A percentile compares a stretch with the other conserved stretches of the same genome.
phyloP scores from a whole-genome alignment of 2,329 filamentous ascomycete genomes.

The Epicoccum nigrum region DNA sequence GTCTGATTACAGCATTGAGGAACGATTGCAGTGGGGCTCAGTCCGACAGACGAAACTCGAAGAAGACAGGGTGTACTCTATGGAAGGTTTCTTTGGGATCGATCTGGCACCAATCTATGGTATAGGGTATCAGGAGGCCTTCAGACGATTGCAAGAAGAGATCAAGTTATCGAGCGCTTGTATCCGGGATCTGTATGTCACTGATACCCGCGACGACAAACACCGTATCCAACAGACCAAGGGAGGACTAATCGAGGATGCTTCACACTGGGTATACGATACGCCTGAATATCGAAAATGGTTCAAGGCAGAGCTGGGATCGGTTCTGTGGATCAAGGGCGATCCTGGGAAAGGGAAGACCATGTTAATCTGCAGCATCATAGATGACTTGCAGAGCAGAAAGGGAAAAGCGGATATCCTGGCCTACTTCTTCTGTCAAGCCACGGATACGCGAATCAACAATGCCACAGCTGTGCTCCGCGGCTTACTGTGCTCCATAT shows the following conservation, averaged over 20 bases:
- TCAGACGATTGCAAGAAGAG: slow-evolving; percentile 20
- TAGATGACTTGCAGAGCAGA: slow-evolving; percentile 33
- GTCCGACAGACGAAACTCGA: slow-evolving; percentile 18
- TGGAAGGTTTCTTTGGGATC: slow-evolving; percentile 21
- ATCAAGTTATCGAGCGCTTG: background rate
- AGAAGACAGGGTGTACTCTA: slow-evolving; percentile 16
- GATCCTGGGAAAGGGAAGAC: slow-evolving; percentile 43
- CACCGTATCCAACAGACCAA: too few relatives aligned
- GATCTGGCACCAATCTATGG: slow-evolving; percentile 16
- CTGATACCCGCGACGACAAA: too few relatives aligned
- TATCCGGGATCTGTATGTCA: slow-evolving; percentile 35
- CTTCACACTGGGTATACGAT: too few relatives aligned
- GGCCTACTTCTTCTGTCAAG: slow-evolving; percentile 38
- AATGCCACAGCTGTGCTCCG: slow-evolving; percentile 33
- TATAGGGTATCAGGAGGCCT: slow-evolving; percentile 13
- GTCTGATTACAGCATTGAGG: background rate
- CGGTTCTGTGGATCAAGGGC: slow-evolving; percentile 36
- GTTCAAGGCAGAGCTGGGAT: too few relatives aligned
- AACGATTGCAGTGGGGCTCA: background rate
- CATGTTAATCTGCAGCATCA: slow-evolving; percentile 42
- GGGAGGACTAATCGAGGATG: too few relatives aligned
- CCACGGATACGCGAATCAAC: background rate
- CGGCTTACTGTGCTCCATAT: too few relatives aligned
- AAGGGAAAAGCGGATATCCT: slow-evolving; percentile 17
- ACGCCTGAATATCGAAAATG: too few relatives aligned